Conservation (phyloP, 441 rosid genomes). For the Hura crepitans region DNA sequence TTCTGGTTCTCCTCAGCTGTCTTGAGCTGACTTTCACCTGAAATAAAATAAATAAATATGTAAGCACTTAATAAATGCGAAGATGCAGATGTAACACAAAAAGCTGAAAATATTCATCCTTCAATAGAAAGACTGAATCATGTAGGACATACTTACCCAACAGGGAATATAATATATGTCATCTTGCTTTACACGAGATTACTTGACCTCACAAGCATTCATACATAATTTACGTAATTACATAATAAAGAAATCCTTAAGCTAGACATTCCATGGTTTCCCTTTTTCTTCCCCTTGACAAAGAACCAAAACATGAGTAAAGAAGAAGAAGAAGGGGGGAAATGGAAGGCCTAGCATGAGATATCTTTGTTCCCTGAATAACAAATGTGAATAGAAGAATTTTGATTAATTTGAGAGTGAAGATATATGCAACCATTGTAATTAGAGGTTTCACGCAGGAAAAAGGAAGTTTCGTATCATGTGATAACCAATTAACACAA, state of each 20-base stretch:
- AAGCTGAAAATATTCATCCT: background rate
- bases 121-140: conserved; percentile 10
- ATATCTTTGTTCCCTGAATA: background rate
- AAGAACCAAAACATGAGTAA: background rate
- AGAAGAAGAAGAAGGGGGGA: background rate
- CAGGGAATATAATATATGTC: background rate
- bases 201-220: conserved; percentile 1
- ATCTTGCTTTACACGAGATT: background rate
- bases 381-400: background rate
- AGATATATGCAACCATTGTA: background rate
- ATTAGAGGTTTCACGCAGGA: background rate
- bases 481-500: background rate
- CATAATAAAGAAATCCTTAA: background rate
- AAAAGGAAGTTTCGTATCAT: background rate
- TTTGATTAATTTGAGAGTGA: background rate
- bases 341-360: background rate
- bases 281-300: background rate
- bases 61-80: background rate
- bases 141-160: background rate
- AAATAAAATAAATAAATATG: conserved; percentile 24
- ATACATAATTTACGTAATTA: background rate
- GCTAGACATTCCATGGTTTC: background rate
- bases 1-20: conserved; percentile 35
- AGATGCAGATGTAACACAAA: background rate
- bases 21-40: conserved; percentile 44